Conservation (phyloP, 139 green algal species). For the Micractinium sp. region DNA sequence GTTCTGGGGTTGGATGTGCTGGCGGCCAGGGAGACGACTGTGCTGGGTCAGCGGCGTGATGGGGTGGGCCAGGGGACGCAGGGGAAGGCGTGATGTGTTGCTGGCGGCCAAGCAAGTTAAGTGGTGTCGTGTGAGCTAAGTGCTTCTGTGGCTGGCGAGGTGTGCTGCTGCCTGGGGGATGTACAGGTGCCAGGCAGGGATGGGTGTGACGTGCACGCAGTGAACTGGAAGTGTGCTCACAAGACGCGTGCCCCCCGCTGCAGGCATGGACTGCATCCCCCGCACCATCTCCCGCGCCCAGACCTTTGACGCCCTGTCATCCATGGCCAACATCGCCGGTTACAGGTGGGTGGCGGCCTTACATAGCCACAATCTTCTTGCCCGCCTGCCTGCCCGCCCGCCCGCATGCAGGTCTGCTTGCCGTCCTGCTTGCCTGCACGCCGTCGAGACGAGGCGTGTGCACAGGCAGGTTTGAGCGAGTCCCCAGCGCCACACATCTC, state of each 20-base stretch:
- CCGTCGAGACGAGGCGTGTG: background rate
- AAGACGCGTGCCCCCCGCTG: background rate
- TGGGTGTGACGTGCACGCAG: no score
- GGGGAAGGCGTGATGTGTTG: no score
- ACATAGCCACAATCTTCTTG: no score
- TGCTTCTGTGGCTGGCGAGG: no score
- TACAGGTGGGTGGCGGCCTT: conserved; percentile 55
- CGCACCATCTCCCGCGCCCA: conserved; percentile 79
- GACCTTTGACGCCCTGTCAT: conserved; percentile 85
- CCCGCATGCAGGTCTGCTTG: background rate
- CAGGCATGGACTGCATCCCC: conserved; percentile 93
- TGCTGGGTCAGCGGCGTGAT: no score
- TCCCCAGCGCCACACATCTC: background rate
- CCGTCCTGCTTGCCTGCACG: background rate
- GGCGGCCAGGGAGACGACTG: conserved; percentile 64
- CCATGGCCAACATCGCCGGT: conserved; percentile 89
- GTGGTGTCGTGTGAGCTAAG: background rate
- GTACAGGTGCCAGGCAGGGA: no score
- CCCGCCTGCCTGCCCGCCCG: background rate
- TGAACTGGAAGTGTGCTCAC: background rate
- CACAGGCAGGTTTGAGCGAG: no score
- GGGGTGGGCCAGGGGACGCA: no score
- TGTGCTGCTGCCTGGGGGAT: no score
- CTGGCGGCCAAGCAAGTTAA: background rate
- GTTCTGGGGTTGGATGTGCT: conserved; percentile 50